Conservation (phyloP, 768 basidiomycete species). For the Lyophyllum atratum region DNA sequence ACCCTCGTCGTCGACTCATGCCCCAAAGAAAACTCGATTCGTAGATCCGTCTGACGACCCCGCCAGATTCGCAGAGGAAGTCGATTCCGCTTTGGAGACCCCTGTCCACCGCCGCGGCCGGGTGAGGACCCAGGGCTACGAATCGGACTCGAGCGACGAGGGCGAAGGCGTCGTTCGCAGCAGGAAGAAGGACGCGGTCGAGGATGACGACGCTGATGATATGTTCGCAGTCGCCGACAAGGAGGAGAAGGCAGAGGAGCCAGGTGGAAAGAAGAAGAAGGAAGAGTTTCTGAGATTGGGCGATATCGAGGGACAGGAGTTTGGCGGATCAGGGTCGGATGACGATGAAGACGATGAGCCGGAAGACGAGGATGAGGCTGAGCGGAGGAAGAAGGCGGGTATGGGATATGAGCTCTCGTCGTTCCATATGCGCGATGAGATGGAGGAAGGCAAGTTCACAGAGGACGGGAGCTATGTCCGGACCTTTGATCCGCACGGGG, state of each 20-base stretch:
- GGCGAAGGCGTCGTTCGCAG: constrained; percentile 92
- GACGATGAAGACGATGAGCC: constrained; percentile 49
- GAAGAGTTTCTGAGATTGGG: constrained; percentile 82
- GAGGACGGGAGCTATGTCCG: constrained; percentile 90
- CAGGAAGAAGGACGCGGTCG: constrained; percentile 59
- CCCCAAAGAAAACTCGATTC: constrained; percentile 76
- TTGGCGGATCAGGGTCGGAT: constrained; percentile 50
- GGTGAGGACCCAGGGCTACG: constrained; percentile 86
- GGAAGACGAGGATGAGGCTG: constrained; percentile 80
- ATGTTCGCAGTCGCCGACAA: constrained; percentile 77
- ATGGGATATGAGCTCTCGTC: constrained; percentile 95
- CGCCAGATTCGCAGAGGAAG: constrained; percentile 73
- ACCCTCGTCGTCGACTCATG: constrained; percentile 33
- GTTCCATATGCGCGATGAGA: constrained; percentile 99
- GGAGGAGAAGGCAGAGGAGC: constrained; percentile 50
- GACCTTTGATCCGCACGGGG: constrained; percentile 84
- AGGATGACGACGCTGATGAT: constrained; percentile 68
- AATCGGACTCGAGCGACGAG: constrained; percentile 93
- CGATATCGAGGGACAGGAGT: constrained; percentile 98
- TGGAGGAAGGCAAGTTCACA: constrained; percentile 97
- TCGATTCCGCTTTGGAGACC: constrained; percentile 72
- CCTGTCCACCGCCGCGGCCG: constrained; percentile 64
- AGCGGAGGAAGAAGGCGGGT: constrained; percentile 71
- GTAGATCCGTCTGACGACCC: constrained; percentile 78
- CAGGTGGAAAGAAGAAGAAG: constrained; percentile 50